Evolutionary conservation across 2,329 filamentous ascomycete species (phyloP).

Genomic region (Metarhizium sp.): DNA sequence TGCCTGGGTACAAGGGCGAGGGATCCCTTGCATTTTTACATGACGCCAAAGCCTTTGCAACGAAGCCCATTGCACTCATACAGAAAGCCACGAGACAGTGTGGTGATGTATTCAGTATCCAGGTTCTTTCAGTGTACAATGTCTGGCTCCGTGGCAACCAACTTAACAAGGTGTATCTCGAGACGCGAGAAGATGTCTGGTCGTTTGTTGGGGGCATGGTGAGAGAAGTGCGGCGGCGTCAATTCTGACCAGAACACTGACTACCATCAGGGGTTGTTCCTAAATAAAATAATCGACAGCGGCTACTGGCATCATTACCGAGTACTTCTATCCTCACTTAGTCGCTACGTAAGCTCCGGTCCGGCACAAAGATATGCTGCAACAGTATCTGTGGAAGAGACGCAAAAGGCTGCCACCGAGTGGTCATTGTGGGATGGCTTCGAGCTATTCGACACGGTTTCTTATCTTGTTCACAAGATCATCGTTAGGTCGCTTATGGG

Average conservation of each 20-base stretch:
- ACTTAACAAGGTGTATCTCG: slow-evolving; percentile 7
- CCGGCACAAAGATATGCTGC: neutral
- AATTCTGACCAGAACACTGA: too few relatives aligned
- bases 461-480: too few relatives aligned
- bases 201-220: too few relatives aligned
- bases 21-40: slow-evolving; percentile 9
- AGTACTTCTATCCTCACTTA: slow-evolving; percentile 5
- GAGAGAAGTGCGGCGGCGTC: too few relatives aligned
- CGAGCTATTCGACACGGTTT: too few relatives aligned
- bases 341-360: slow-evolving; percentile 5
- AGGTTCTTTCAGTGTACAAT: slow-evolving; percentile 5
- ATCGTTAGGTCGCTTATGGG: too few relatives aligned
- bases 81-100: slow-evolving; percentile 3
- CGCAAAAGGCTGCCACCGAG: slow-evolving; percentile 2
- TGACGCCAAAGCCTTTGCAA: neutral
- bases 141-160: slow-evolving; percentile 6
- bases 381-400: slow-evolving; percentile 9
- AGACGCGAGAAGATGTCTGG: slow-evolving; percentile 9
- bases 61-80: slow-evolving; percentile 5
- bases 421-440: too few relatives aligned
- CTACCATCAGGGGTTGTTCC: too few relatives aligned
- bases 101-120: slow-evolving; percentile 7
- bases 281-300: too few relatives aligned
- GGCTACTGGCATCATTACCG: slow-evolving; percentile 8
- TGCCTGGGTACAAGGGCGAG: slow-evolving; percentile 7